Evolutionary conservation across 2,329 filamentous ascomycete species (phyloP).

Genomic region (Macrophomina pseudophaseolina): DNA sequence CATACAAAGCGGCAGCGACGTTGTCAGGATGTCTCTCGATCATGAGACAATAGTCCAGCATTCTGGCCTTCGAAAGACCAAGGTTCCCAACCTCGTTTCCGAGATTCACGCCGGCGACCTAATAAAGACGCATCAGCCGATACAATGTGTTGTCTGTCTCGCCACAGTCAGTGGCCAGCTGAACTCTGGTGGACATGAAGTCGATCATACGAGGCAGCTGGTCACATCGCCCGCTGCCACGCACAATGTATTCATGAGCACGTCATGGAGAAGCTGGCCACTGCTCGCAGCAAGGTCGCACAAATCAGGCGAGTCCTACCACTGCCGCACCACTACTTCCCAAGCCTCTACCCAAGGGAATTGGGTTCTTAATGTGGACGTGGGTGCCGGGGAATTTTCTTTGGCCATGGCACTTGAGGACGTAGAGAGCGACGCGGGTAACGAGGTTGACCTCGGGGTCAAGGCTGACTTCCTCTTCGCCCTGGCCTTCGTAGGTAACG

Average conservation of each 20-base stretch:
- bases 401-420: constrained; percentile 88
- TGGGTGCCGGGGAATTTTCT: constrained; percentile 86
- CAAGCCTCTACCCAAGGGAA: constrained; percentile 87
- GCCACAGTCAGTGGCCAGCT: constrained; percentile 16
- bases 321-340: constrained; percentile 97
- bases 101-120: constrained; percentile 84
- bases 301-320: constrained; percentile 42
- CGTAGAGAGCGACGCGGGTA: constrained; percentile 91
- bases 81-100: constrained; percentile 87
- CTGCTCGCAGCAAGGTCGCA: constrained; percentile 7
- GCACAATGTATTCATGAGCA: background rate
- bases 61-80: constrained; percentile 74
- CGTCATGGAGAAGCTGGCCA: background rate
- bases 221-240: background rate
- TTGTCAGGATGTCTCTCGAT: constrained; percentile 65
- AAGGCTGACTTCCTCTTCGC: constrained; percentile 78
- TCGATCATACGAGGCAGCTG: constrained; percentile 9
- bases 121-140: constrained; percentile 18
- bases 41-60: constrained; percentile 98
- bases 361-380: constrained; percentile 94
- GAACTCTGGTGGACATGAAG: background rate
- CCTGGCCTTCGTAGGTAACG: constrained; percentile 87
- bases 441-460: constrained; percentile 89
- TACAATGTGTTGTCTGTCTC: constrained; percentile 8
- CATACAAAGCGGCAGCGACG: constrained; percentile 91